These are phyloP conservation scores for Backusella parvicylindrica DNA, from an alignment of 192 early-diverging fungal genomes.

Conservation along the genomic window DNA sequence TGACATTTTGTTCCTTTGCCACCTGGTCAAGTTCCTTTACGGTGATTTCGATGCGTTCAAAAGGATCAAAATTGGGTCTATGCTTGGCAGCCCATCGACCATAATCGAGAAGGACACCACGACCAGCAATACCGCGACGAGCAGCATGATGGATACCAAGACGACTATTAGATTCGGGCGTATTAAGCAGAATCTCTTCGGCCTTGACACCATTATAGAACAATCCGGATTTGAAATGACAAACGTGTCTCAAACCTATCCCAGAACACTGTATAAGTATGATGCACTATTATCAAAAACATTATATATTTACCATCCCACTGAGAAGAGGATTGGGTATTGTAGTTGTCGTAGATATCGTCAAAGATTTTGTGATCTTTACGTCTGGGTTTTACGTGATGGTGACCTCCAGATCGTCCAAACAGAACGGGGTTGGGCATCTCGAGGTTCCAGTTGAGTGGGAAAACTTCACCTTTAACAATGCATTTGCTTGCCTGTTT, in stretches of 20 bases:
- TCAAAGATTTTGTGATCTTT: slow-evolving; percentile 8
- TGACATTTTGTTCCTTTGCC: slow-evolving; percentile 18
- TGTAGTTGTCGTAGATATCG: slow-evolving; percentile 31
- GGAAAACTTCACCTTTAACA: slow-evolving; percentile 18
- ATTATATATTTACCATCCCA: no score
- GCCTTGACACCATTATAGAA: slow-evolving; percentile 26
- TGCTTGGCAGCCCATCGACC: slow-evolving; percentile 21
- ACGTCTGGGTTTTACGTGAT: neutral
- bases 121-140: slow-evolving; percentile 27
- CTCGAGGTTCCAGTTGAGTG: slow-evolving; percentile 31
- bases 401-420: slow-evolving; percentile 3
- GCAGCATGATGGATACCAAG: slow-evolving; percentile 35
- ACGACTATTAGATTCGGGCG: neutral
- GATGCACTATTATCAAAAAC: no score
- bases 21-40: slow-evolving; percentile 23
- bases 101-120: slow-evolving; percentile 29
- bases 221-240: slow-evolving; percentile 3
- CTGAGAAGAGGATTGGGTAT: slow-evolving; percentile 32
- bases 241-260: slow-evolving; percentile 19
- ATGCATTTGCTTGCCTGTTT: slow-evolving; percentile 28
- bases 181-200: neutral
- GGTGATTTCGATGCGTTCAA: slow-evolving; percentile 14
- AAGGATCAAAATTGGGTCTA: slow-evolving; percentile 19
- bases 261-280: no score
- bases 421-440: slow-evolving; percentile 10